phyloP scores from a whole-genome alignment of 176 grass and related monocot species.

The Alopecurus myosuroides region DNA sequence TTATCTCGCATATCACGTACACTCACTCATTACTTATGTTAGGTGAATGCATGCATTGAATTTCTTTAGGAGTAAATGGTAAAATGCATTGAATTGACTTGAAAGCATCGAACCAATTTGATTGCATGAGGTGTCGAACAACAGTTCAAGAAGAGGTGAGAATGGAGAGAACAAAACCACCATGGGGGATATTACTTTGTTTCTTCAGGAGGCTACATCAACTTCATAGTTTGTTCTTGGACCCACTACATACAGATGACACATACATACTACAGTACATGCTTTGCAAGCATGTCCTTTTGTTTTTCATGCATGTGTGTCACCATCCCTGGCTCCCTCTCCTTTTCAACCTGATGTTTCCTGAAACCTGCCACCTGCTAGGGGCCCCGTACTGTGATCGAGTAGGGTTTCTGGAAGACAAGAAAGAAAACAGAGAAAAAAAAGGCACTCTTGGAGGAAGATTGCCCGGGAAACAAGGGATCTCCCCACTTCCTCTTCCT shows the following conservation, averaged over 20 bases:
- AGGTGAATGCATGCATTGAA: conserved; percentile 23
- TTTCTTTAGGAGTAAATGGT: not conserved
- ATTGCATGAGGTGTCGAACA: not conserved
- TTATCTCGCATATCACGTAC: conserved; percentile 6
- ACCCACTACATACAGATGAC: conserved; percentile 40
- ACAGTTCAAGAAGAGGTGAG: not conserved
- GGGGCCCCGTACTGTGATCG: conserved; percentile 29
- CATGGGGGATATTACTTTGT: conserved; percentile 33
- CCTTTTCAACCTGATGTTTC: conserved; percentile 53
- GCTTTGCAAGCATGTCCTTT: conserved; percentile 27
- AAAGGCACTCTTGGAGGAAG: conserved; percentile 20
- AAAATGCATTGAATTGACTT: conserved; percentile 2
- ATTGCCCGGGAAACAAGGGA: conserved; percentile 58
- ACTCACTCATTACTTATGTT: conserved; percentile 2
- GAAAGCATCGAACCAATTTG: conserved; percentile 3
- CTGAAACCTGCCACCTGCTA: conserved; percentile 39
- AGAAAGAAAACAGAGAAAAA: conserved; percentile 11
- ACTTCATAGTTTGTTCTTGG: conserved; percentile 30
- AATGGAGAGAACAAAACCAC: conserved; percentile 24
- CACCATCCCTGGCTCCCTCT: conserved; percentile 27
- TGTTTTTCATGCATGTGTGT: conserved; percentile 45
- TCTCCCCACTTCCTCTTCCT: conserved; percentile 21
- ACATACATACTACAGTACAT: conserved; percentile 22
- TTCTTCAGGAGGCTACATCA: conserved; percentile 36
- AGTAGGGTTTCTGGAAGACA: conserved; percentile 40